phyloP scores from a whole-genome alignment of 257 asterid genomes.

The Salvia splendens region DNA sequence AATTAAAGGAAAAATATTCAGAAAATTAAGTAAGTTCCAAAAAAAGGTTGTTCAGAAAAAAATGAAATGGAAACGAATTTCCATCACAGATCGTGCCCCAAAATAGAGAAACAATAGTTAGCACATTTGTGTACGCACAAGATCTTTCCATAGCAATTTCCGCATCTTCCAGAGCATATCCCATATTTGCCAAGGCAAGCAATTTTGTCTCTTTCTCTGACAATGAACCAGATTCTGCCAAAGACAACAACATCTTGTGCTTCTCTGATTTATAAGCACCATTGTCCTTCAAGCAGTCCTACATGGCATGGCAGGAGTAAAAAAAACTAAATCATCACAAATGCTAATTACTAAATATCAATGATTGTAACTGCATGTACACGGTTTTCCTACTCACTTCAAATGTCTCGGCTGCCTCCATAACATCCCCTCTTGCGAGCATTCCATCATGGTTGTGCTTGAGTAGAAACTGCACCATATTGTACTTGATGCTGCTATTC shows the following conservation, averaged over 20 bases:
- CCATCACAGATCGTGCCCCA: too few relatives aligned
- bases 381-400: too few relatives aligned
- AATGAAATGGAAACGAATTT: background rate
- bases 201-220: constrained; percentile 46
- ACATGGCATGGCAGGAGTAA: constrained; percentile 12
- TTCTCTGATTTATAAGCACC: constrained; percentile 36
- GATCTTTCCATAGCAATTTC: constrained; percentile 62
- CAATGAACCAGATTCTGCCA: constrained; percentile 42
- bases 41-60: constrained; percentile 12
- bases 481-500: too few relatives aligned
- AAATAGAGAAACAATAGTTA: background rate
- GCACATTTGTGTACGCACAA: constrained; percentile 41
- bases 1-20: background rate
- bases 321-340: constrained; percentile 7
- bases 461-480: too few relatives aligned
- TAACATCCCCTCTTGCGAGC: too few relatives aligned
- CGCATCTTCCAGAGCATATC: constrained; percentile 59
- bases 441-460: too few relatives aligned
- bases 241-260: constrained; percentile 42
- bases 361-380: background rate
- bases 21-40: constrained; percentile 9
- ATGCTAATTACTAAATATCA: background rate
- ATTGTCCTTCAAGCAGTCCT: constrained; percentile 37
- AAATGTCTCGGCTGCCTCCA: too few relatives aligned
- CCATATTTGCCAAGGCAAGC: constrained; percentile 53